A percentile compares a stretch with the other conserved stretches of the same genome.
phyloP scores from a whole-genome alignment of 129 eudicot genomes.

The Calendula officinalis region DNA sequence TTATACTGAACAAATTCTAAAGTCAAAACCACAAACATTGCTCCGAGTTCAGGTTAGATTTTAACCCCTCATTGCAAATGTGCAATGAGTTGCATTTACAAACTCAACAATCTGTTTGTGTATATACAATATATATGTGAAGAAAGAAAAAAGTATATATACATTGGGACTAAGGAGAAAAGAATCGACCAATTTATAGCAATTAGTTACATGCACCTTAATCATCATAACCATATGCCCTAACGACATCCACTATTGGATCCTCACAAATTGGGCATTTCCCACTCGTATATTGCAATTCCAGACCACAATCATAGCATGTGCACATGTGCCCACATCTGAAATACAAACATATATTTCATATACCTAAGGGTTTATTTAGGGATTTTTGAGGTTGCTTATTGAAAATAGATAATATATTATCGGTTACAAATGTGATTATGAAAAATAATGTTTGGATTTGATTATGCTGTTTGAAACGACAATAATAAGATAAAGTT shows the following conservation, averaged over 20 bases:
- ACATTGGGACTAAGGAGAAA: neutral
- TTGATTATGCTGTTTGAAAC: no score
- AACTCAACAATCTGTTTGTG: neutral
- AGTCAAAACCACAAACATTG: no score
- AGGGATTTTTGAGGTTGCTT: no score
- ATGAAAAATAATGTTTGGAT: no score
- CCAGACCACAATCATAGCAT: slow-evolving; percentile 31
- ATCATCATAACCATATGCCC: slow-evolving; percentile 22
- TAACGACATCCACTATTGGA: slow-evolving; percentile 33
- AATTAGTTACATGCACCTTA: neutral
- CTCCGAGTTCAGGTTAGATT: no score
- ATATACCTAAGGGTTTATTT: neutral
- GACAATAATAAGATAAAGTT: no score
- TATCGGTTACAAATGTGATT: no score
- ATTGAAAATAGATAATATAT: no score
- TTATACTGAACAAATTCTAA: no score
- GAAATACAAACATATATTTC: neutral
- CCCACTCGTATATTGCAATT: slow-evolving; percentile 25
- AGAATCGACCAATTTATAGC: neutral
- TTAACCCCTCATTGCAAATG: no score
- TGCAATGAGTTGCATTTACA: slow-evolving; percentile 8
- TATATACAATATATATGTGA: neutral
- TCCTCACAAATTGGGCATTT: slow-evolving; percentile 34
- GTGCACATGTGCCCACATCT: slow-evolving; percentile 42
- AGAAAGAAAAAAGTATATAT: slow-evolving; percentile 5